phyloP scores from a whole-genome alignment of 306 rosid genomes.

The Acmispon strigosus region DNA sequence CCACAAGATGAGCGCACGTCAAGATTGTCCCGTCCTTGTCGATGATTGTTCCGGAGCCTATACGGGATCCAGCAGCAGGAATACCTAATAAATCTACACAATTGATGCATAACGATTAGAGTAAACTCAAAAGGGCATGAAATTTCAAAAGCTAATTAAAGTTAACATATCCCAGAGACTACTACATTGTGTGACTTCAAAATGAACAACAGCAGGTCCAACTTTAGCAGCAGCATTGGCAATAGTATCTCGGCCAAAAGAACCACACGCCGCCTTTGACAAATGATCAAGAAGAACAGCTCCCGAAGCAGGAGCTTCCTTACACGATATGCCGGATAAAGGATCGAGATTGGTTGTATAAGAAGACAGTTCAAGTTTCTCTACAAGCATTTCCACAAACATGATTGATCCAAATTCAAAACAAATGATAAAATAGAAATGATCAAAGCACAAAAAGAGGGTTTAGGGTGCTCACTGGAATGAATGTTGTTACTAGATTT shows the following conservation, averaged over 20 bases:
- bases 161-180: not conserved
- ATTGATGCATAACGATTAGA: not conserved
- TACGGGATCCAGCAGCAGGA: conserved; percentile 27
- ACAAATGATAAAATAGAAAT: not conserved
- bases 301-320: conserved; percentile 37
- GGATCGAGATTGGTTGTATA: conserved; percentile 32
- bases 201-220: conserved; percentile 82
- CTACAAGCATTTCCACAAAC: conserved; percentile 18
- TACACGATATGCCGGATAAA: conserved; percentile 27
- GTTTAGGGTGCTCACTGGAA: conserved; percentile 22
- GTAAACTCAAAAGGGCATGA: not conserved
- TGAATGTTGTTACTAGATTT: not conserved
- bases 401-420: not conserved
- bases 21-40: conserved; percentile 74
- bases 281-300: conserved; percentile 21
- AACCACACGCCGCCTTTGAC: conserved; percentile 39
- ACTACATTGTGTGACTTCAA: conserved; percentile 54
- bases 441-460: not conserved
- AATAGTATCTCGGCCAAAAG: conserved; percentile 68
- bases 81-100: conserved; percentile 50
- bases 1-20: conserved; percentile 86
- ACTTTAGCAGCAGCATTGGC: conserved; percentile 82
- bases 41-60: conserved; percentile 84
- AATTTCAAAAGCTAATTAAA: not conserved
- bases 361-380: conserved; percentile 34